Evolutionary conservation across 495 filamentous ascomycete genomes (phyloP), one percentile per base, ranked within the genome.

Genomic region (Jackrogersella minutella): DNA sequence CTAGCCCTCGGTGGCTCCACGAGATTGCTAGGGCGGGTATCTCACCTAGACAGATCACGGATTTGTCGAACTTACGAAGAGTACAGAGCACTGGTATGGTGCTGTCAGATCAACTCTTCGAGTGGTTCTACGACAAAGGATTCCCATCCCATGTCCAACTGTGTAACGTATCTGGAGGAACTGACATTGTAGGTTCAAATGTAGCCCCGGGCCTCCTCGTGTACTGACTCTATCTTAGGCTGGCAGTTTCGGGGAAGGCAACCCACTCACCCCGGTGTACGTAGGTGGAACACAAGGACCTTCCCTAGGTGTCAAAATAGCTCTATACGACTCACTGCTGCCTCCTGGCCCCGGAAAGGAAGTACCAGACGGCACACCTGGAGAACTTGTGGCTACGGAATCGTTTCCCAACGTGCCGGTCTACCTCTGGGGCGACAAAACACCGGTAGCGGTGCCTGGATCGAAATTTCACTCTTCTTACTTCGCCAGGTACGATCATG

Each of bases 81-180:
- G 90, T 93, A 14, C 86, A 83, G 8, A 85, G 82, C 57, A 94
- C 91, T 3, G 91, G 90, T 10, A 93, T 93, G 91, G 90, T 93
- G 0, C 81, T 93, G 7, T 84, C 88, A 6, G 84, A 91, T 41
- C 80, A 85, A 33, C 78, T 91, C 36, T 92, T 91, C 72, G 85
- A 90, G 57, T 94, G 90, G 90, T 92, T 93, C 80, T 93, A 93
- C 76, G 90, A 93, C 73, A 72, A 74, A n/a, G 91, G 82, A 10
- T 94, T 94, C 75, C 90, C 90, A 0, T 26, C 81, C 1, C 73
- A 78, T 64, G 80, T 85, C 3, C 90, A 89, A 5, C 80, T 93
- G 3, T 81, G 74, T 51, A 94, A 94, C 68, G 89, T 93, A 49
- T 88, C 89, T 1, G 91, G 91, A 13, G 90, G 90, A 56, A 93